Base-by-base conservation (phyloP, 2,329 filamentous ascomycete species). In the Trichoderma sp. region DNA sequence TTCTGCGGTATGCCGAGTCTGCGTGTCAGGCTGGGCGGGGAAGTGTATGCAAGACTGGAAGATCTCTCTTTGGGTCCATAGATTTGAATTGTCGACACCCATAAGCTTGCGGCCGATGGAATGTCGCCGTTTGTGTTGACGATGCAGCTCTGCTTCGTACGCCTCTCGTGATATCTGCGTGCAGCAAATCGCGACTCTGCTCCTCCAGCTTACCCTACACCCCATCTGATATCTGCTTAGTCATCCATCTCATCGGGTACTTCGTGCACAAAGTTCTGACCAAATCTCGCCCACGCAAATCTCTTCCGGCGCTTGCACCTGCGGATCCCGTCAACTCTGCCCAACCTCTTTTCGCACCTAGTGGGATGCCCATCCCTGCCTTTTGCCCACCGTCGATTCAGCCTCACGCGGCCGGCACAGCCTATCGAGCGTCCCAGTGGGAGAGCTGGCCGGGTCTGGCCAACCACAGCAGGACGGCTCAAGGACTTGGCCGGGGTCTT, bases 191-290 rank as follows among this genome's bases (percentile, higher is more conserved):
- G 5, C 49, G 10, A 16, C 16, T 10, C 4, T 14, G n/a, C 6
- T 6, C 1, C 21, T 24, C 37, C n/a, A 34, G 39, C 61, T 43
- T 66, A 59, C 64, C 54, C 54, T 59, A 13, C 21, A 63, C 39
- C 13, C 13, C 5, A 39, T 6, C 52, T 16, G n/a, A n/a, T 7
- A 3, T 1, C 18, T 66, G 64, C 64, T 66, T 58, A 66, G 28
- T 66, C 28, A 66, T 24, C 6, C 39, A n/a, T 43, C 39, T 16
- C 8, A n/a, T 18, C 26, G 26, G n/a, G n/a, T n/a, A n/a, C n/a
- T n/a, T n/a, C n/a, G n/a, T 34, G 21, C n/a, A n/a, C 39, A 66
- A 51, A 58, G 52, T 66, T 34, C 63, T 51, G 37, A 58, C 63
- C 21, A 18, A 54, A 18, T 58, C 39, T 34, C n/a, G 32, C 26